Evolutionary conservation across 2,329 filamentous ascomycete genomes (phyloP).

Genomic region (Colletotrichum sp.): DNA sequence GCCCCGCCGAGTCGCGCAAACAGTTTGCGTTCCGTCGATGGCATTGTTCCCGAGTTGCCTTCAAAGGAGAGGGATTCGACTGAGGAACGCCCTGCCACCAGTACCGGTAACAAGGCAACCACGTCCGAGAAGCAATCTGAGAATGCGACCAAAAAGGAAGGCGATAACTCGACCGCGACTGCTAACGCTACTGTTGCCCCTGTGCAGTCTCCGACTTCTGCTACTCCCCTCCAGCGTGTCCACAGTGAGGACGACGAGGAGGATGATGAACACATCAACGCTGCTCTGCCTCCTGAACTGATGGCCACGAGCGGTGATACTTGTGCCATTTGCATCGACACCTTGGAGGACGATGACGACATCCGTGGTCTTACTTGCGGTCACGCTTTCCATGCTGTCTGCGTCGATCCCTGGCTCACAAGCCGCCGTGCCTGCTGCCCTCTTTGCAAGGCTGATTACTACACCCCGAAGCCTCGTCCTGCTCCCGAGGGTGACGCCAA

Average conservation of each 20-base stretch:
- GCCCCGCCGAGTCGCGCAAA: slow-evolving; percentile 74
- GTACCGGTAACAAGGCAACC: background rate
- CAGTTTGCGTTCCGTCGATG: slow-evolving; percentile 74
- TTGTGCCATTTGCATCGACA: slow-evolving; percentile 96
- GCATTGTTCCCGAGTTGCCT: slow-evolving; percentile 40
- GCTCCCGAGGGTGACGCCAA: slow-evolving; percentile 44
- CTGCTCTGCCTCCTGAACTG: slow-evolving; percentile 81
- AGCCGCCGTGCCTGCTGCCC: slow-evolving; percentile 94
- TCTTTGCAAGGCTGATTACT: slow-evolving; percentile 97
- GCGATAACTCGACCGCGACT: background rate
- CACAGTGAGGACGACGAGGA: slow-evolving; percentile 62
- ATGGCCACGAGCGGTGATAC: slow-evolving; percentile 85
- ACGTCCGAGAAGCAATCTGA: slow-evolving; percentile 9
- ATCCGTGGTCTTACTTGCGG: slow-evolving; percentile 93
- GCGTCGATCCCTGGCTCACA: slow-evolving; percentile 96
- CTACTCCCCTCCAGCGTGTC: slow-evolving; percentile 40
- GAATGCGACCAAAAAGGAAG: background rate
- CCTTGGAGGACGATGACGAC: slow-evolving; percentile 93
- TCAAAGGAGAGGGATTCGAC: slow-evolving; percentile 49
- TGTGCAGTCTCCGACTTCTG: slow-evolving; percentile 20
- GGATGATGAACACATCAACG: slow-evolving; percentile 80
- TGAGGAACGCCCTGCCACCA: slow-evolving; percentile 32
- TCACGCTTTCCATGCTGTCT: slow-evolving; percentile 97
- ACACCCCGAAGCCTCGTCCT: slow-evolving; percentile 86
- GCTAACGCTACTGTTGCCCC: background rate